Percentiles rank a stretch among this genome's conserved stretches.
These are phyloP conservation scores for Linum lewisii DNA, from an alignment of 345 rosid species.

Conservation along the genomic window DNA sequence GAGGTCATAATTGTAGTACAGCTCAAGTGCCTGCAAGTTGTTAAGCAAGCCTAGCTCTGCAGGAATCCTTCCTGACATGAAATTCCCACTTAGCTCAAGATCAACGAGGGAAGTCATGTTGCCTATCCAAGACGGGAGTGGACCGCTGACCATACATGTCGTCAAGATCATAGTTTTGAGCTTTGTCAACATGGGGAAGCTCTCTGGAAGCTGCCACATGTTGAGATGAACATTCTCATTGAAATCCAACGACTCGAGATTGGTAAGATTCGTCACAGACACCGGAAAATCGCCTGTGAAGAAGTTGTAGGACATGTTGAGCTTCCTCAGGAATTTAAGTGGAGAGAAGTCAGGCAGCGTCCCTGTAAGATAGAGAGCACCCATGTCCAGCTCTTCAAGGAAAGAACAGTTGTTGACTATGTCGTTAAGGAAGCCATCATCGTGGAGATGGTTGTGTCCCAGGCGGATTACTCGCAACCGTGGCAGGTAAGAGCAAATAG, in stretches of 20 bases:
- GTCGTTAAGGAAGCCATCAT: conserved; percentile 35
- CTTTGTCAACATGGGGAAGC: conserved; percentile 30
- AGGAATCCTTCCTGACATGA: conserved; percentile 58
- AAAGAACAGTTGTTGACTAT: conserved; percentile 50
- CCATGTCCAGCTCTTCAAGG: conserved; percentile 35
- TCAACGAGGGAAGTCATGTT: conserved; percentile 75
- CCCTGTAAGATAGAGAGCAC: conserved; percentile 11
- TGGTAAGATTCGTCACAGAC: conserved; percentile 18
- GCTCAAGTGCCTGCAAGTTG: conserved; percentile 68
- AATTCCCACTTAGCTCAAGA: conserved; percentile 80
- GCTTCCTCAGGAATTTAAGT: conserved; percentile 13
- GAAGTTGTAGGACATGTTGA: conserved; percentile 21
- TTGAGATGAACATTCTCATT: conserved; percentile 17
- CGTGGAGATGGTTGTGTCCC: conserved; percentile 40
- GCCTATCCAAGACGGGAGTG: conserved; percentile 65
- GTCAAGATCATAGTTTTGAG: conserved; percentile 53
- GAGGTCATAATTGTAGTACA: conserved; percentile 57
- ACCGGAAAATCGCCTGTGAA: conserved; percentile 23
- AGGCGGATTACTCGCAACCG: conserved; percentile 59
- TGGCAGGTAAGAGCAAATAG: conserved; percentile 60
- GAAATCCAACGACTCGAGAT: conserved; percentile 22
- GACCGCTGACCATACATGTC: conserved; percentile 56
- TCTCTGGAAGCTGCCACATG: conserved; percentile 23
- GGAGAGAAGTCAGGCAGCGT: conserved; percentile 23
- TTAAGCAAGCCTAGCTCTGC: conserved; percentile 58